Evolutionary conservation across 2,329 filamentous ascomycete species (phyloP), one percentile per base, ranked within the genome.

Genomic region (Ophiognomonia clavigignenti-juglandacearum): DNA sequence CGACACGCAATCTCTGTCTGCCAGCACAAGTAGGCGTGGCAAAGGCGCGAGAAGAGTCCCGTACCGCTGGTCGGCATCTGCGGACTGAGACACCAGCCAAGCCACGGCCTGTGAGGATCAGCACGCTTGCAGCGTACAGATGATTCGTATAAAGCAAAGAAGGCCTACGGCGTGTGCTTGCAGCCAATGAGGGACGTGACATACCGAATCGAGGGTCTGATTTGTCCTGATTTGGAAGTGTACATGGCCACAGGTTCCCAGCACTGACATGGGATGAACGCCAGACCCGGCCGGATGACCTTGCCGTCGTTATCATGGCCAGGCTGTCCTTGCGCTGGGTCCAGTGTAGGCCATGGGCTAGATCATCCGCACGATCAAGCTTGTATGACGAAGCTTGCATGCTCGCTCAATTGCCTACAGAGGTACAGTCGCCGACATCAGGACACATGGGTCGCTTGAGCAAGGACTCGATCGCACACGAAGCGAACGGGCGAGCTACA

Each of bases 51-150:
- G 10, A 23, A n/a, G 24, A 31, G 35, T 16, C 19, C 32, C 22
- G 26, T 19, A 24, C 22, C 27, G 43, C 31, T 38, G 43, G 43
- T 27, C 43, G 35, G 43, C 35, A 39, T n/a, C n/a, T 39, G 32
- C 27, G 29, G 14, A 37, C 41, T 51, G 49, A 51, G 45, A 51
- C 49, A 46, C 36, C 13, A 32, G 19, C 34, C 49, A 40, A 43
- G 46, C 49, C 46, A 51, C 43, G 49, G 49, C n/a, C 49, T 51
- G 49, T 37, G 42, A 40, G 31, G 49, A 51, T 51, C 49, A 48
- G 40, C 47, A 40, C 32, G 22, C 39, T 35, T 27, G 36, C 45
- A 48, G 49, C 24, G 49, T 48, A 51, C 45, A 48, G 40, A 43
- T 44, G 45, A 45, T 38, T 51, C 49, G 49, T 49, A 51, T 51